Base-by-base conservation (phyloP, 2,329 filamentous ascomycete genomes). In the Triangularia setosa region DNA sequence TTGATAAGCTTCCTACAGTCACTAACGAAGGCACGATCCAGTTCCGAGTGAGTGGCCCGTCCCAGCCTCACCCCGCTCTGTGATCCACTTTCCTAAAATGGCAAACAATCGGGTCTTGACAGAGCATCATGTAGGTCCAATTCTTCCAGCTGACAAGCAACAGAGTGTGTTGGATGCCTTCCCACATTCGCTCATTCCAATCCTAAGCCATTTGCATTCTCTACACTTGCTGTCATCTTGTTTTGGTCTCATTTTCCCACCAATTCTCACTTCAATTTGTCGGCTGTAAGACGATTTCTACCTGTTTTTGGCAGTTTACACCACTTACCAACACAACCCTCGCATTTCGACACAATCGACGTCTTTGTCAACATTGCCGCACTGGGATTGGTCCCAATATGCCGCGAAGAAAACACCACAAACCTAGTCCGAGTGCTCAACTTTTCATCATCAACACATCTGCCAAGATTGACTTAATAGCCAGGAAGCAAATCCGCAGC, bases 361-460 rank as follows among this genome's bases (percentile, higher is more conserved):
- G 3, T 56, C 12, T 56, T 21, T 56, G 24, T 30, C 24, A 21
- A 3, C 35, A 53, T 16, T 33, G 30, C 27, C 9, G 40, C 23
- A 4, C n/a, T 18, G 30, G 40, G 40, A 48, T 2, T 24, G 33
- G n/a, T 40, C 33, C 33, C 58, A 60, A 55, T 7, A 62, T 62
- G 62, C 12, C 33, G 18, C 7, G 5, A 44, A 28, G n/a, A 4
- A 6, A 48, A 18, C 3, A 24, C n/a, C 28, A 28, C 56, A 25
- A 12, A 3, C 28, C 55, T 2, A 23, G 24, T 14, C 24, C 48
- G 2, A 25, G n/a, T 5, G 40, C 52, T 24, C 65, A 60, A 16
- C 70, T 67, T 30, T 71, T 74, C 52, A 64, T 72, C 23, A 60
- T 64, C 52, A 70, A 69, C 1, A 61, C 70, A 2, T 55, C 25